phyloP scores from a whole-genome alignment of 441 rosid species.

The Euphorbia corollata region DNA sequence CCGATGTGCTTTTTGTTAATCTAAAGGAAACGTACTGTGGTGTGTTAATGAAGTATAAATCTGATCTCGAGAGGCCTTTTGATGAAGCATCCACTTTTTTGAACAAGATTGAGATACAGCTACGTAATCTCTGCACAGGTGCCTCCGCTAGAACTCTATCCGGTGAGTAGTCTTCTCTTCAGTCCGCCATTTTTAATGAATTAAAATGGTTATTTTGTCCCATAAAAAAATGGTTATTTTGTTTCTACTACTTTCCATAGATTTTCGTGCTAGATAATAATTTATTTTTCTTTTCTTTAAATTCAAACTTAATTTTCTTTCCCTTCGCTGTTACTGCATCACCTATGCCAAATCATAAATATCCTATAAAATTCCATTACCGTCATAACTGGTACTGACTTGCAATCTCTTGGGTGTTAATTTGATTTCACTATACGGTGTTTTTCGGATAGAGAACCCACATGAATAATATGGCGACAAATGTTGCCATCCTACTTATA shows the following conservation, averaged over 20 bases:
- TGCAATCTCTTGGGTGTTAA: constrained; percentile 8
- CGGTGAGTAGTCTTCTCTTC: constrained; percentile 30
- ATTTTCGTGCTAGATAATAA: constrained; percentile 24
- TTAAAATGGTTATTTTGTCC: no score
- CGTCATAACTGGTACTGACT: constrained; percentile 16
- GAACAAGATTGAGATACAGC: constrained; percentile 79
- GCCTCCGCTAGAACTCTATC: constrained; percentile 40
- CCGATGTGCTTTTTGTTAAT: not conserved
- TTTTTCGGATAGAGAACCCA: not conserved
- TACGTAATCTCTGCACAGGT: constrained; percentile 59
- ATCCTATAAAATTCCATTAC: constrained; percentile 11
- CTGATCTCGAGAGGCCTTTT: constrained; percentile 82
- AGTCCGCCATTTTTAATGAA: constrained; percentile 21
- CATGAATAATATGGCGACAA: constrained; percentile 11
- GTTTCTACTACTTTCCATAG: constrained; percentile 17
- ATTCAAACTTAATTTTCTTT: not conserved
- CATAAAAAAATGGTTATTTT: no score
- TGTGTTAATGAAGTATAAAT: constrained; percentile 64
- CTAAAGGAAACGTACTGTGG: constrained; percentile 69
- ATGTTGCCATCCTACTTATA: constrained; percentile 21
- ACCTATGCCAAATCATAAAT: constrained; percentile 11
- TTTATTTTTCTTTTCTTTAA: no score
- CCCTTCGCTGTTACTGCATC: constrained; percentile 16
- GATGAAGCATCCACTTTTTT: constrained; percentile 73
- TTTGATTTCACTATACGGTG: constrained; percentile 3